A percentile compares a stretch with the other conserved stretches of the same genome.
Evolutionary conservation across 768 basidiomycete genomes (phyloP).

Genomic region (Boletus reticulatus): DNA sequence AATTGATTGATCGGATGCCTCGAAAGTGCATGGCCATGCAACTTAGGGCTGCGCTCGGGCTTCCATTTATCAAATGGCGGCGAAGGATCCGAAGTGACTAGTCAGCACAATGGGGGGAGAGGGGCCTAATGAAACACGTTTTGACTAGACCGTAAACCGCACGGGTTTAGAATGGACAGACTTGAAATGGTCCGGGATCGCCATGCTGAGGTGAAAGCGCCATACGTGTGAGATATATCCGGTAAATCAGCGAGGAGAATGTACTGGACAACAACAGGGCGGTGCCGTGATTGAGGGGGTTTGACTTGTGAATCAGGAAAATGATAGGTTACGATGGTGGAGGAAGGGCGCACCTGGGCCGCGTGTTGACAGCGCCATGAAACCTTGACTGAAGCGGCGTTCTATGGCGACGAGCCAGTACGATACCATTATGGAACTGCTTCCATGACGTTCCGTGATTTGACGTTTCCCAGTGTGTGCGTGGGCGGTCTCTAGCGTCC

Average conservation of each 20-base stretch:
- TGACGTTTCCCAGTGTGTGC: constrained; percentile 18
- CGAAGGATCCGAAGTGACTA: constrained; percentile 25
- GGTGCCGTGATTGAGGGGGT: constrained; percentile 22
- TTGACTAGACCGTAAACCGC: constrained; percentile 15
- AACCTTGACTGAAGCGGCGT: constrained; percentile 34
- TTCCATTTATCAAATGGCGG: constrained; percentile 36
- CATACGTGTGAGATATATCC: constrained; percentile 27
- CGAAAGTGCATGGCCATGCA: constrained; percentile 24
- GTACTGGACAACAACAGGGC: constrained; percentile 13
- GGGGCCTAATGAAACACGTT: constrained; percentile 34
- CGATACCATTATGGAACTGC: constrained; percentile 25
- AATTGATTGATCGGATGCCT: constrained; percentile 32
- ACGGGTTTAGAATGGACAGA: constrained; percentile 25
- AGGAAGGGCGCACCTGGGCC: constrained; percentile 29
- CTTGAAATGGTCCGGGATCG: constrained; percentile 18
- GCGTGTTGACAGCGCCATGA: constrained; percentile 34
- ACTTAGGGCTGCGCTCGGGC: constrained; percentile 28
- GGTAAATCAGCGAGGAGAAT: constrained; percentile 30
- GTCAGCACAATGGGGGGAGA: constrained; percentile 23
- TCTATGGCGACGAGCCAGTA: constrained; percentile 29
- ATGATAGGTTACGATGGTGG: constrained; percentile 21
- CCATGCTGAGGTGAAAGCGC: constrained; percentile 15
- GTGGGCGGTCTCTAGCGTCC: constrained; percentile 14
- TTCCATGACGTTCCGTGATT: constrained; percentile 29
- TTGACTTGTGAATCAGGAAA: constrained; percentile 20